phyloP scores from a whole-genome alignment of 192 early-diverging fungal genomes.

The Backusella parvicylindrica region DNA sequence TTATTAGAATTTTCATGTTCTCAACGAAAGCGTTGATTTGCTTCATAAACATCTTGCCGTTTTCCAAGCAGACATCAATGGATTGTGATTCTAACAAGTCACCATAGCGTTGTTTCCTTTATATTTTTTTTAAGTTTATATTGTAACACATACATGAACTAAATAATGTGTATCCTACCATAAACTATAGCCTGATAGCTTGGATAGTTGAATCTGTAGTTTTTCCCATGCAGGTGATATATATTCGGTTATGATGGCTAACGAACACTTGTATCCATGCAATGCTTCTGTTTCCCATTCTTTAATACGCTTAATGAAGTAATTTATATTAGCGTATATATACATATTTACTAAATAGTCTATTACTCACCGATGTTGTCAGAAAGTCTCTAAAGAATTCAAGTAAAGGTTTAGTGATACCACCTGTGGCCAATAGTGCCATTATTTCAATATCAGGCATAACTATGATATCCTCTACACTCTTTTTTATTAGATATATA shows the following conservation, averaged over 20 bases:
- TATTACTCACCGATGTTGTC: background rate
- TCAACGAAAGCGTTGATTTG: background rate
- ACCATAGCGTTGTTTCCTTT: background rate
- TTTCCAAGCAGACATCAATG: background rate
- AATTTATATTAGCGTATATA: too few relatives aligned
- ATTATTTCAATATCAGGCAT: constrained; percentile 8
- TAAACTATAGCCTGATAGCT: constrained; percentile 1
- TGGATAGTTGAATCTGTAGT: background rate
- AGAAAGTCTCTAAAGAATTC: constrained; percentile 1
- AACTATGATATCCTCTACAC: background rate
- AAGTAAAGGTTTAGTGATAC: background rate
- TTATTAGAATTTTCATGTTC: background rate
- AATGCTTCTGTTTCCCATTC: background rate
- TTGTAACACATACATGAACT: background rate
- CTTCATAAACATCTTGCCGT: background rate
- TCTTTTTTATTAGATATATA: background rate
- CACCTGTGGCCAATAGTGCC: background rate
- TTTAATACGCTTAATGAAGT: background rate
- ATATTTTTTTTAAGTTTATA: background rate
- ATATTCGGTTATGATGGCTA: background rate
- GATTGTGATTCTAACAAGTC: background rate
- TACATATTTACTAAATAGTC: background rate
- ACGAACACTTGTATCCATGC: background rate
- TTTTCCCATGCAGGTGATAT: constrained; percentile 4
- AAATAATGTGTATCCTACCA: background rate